A percentile compares a stretch with the other conserved stretches of the same genome.
These are phyloP conservation scores for Trichoderma sp. DNA, from an alignment of 2,329 filamentous ascomycete genomes.

Conservation along the genomic window DNA sequence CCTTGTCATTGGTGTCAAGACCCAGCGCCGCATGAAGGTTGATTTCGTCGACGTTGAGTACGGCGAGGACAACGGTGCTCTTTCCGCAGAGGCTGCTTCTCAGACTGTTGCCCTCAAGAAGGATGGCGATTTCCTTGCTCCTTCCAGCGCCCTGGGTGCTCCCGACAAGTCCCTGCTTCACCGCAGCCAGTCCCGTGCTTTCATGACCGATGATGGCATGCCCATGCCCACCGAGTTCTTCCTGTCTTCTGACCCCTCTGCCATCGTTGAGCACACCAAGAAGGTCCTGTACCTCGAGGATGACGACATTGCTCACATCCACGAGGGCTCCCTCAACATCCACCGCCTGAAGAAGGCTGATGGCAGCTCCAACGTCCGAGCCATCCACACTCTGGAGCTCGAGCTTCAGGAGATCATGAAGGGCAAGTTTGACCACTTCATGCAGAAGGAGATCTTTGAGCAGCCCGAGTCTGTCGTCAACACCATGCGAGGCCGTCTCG, in stretches of 20 bases:
- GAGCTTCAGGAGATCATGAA: constrained; percentile 99
- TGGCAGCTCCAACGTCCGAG: constrained; percentile 93
- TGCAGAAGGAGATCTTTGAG: constrained; percentile 99
- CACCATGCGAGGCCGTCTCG: constrained; percentile 98
- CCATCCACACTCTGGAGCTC: constrained; percentile 97
- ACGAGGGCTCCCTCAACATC: constrained; percentile 98
- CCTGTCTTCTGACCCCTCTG: constrained; percentile 96
- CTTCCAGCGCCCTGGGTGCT: constrained; percentile 68
- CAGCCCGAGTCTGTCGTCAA: constrained; percentile 99
- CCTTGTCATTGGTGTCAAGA: constrained; percentile 94
- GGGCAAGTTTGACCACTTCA: constrained; percentile 99
- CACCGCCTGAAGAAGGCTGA: constrained; percentile 97
- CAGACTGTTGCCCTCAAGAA: constrained; percentile 98
- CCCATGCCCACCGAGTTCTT: constrained; percentile 99
- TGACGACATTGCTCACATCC: constrained; percentile 98
- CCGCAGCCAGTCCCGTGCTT: constrained; percentile 96
- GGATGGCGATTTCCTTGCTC: constrained; percentile 67
- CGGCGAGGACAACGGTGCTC: constrained; percentile 77
- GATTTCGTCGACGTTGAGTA: constrained; percentile 99
- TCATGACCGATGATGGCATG: constrained; percentile 97
- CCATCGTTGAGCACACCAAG: constrained; percentile 99
- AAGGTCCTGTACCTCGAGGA: constrained; percentile 99
- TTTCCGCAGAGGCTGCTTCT: constrained; percentile 90
- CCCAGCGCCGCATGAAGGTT: constrained; percentile 99
- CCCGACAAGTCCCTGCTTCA: constrained; percentile 98